Conservation (phyloP, 768 basidiomycete species). For the Asterophora parasitica region DNA sequence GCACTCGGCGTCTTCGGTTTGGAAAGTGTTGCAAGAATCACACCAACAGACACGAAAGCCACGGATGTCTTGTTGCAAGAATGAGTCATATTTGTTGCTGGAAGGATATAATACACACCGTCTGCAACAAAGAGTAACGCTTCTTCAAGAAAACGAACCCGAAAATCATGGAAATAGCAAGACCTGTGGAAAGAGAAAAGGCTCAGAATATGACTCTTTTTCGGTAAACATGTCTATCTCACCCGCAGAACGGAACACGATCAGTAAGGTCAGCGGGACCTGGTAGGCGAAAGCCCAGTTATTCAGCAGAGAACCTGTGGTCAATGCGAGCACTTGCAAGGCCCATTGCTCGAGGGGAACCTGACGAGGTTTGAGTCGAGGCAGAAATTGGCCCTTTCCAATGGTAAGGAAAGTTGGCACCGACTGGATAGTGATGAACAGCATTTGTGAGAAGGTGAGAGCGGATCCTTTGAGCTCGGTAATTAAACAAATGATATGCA, state of each 20-base stretch:
- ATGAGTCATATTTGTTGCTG: constrained; percentile 20
- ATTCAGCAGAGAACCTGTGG: constrained; percentile 66
- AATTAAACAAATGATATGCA: neutral
- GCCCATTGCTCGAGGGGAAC: constrained; percentile 69
- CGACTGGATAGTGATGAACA: constrained; percentile 67
- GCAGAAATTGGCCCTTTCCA: constrained; percentile 28
- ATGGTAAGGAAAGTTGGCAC: constrained; percentile 59
- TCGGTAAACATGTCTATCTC: constrained; percentile 9
- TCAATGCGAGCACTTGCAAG: constrained; percentile 64
- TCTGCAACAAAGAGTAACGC: constrained; percentile 54
- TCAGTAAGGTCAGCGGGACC: constrained; percentile 74
- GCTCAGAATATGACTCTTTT: constrained; percentile 2
- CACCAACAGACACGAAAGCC: constrained; percentile 61
- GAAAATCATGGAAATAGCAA: constrained; percentile 74
- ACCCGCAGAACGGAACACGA: constrained; percentile 85
- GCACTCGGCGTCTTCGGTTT: constrained; percentile 30
- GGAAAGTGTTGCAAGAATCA: constrained; percentile 69
- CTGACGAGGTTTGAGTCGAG: constrained; percentile 57
- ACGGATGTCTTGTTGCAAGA: constrained; percentile 49
- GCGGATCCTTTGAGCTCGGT: constrained; percentile 52
- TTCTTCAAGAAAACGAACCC: constrained; percentile 57
- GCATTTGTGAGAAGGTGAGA: constrained; percentile 80
- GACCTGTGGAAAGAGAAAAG: constrained; percentile 39
- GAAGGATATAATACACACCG: constrained; percentile 37
- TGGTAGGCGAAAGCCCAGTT: constrained; percentile 78